Percentiles rank a stretch among this genome's conserved stretches.
Evolutionary conservation across 352 stramenopile species (phyloP).

Genomic region (Phytophthora pseudosyringae): DNA sequence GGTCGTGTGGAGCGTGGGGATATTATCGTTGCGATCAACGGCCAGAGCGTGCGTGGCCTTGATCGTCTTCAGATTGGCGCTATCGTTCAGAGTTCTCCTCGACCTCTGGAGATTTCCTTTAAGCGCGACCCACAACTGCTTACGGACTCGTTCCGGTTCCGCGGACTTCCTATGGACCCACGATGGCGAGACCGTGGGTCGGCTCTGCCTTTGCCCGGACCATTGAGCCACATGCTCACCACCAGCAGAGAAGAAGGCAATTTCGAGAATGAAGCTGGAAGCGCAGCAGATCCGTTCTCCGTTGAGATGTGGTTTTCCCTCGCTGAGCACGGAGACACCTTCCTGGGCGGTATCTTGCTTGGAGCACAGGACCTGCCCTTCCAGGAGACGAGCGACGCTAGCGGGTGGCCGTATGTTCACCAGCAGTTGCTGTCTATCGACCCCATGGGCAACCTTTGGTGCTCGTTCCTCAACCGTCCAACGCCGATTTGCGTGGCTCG

Average conservation of each 20-base stretch:
- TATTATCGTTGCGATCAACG: constrained; percentile 71
- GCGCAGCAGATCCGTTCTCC: constrained; percentile 44
- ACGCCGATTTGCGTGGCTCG: constrained; percentile 55
- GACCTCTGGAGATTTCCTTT: constrained; percentile 69
- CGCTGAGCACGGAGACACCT: constrained; percentile 54
- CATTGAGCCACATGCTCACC: constrained; percentile 48
- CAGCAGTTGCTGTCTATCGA: constrained; percentile 71
- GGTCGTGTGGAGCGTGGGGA: constrained; percentile 63
- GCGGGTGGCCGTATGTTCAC: constrained; percentile 61
- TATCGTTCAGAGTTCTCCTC: constrained; percentile 61
- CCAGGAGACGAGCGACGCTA: constrained; percentile 44
- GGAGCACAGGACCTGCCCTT: constrained; percentile 64
- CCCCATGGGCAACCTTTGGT: constrained; percentile 63
- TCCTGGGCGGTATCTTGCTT: constrained; percentile 65
- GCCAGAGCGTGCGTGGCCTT: constrained; percentile 59
- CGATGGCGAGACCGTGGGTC: constrained; percentile 70
- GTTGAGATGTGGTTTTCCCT: constrained; percentile 79
- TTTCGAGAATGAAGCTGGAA: constrained; percentile 24
- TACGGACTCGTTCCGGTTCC: constrained; percentile 66
- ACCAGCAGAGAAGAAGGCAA: constrained; percentile 17
- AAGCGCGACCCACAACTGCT: constrained; percentile 53
- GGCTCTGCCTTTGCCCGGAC: constrained; percentile 48
- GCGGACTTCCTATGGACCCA: constrained; percentile 52
- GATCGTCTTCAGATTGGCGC: constrained; percentile 66
- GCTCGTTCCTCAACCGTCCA: constrained; percentile 53